A percentile compares a stretch with the other conserved stretches of the same genome.
phyloP scores from a whole-genome alignment of 2,329 filamentous ascomycete genomes.

The Leptodontidium sp. region DNA sequence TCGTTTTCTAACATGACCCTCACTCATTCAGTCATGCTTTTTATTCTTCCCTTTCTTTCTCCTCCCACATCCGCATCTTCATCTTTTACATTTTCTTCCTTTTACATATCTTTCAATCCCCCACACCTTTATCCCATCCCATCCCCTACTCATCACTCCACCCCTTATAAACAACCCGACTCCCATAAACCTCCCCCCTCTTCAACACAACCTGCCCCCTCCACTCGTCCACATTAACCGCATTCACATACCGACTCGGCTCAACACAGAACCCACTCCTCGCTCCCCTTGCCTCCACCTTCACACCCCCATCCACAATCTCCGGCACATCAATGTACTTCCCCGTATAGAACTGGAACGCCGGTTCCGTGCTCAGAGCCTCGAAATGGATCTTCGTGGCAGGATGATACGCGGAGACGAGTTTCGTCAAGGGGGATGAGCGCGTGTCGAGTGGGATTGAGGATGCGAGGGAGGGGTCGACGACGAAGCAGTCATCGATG shows the following conservation, averaged over 20 bases:
- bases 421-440: constrained; percentile 65
- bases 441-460: constrained; percentile 60
- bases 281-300: constrained; percentile 58
- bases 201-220: constrained; percentile 80
- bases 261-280: constrained; percentile 91
- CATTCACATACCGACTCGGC: constrained; percentile 90
- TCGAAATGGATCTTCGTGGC: constrained; percentile 81
- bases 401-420: constrained; percentile 78
- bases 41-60: neutral
- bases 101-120: neutral
- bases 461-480: constrained; percentile 52
- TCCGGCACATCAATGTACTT: constrained; percentile 81
- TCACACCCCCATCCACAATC: constrained; percentile 58
- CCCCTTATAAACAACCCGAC: constrained; percentile 81
- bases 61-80: neutral
- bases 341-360: constrained; percentile 97
- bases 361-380: constrained; percentile 89
- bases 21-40: too few relatives aligned
- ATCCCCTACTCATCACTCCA: constrained; percentile 68
- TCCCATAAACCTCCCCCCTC: constrained; percentile 85
- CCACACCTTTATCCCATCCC: neutral
- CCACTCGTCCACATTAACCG: constrained; percentile 83
- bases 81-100: too few relatives aligned
- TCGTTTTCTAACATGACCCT: too few relatives aligned
- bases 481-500: constrained; percentile 91